Conservation (phyloP, 345 rosid genomes). For the Noccaea caerulescens region DNA sequence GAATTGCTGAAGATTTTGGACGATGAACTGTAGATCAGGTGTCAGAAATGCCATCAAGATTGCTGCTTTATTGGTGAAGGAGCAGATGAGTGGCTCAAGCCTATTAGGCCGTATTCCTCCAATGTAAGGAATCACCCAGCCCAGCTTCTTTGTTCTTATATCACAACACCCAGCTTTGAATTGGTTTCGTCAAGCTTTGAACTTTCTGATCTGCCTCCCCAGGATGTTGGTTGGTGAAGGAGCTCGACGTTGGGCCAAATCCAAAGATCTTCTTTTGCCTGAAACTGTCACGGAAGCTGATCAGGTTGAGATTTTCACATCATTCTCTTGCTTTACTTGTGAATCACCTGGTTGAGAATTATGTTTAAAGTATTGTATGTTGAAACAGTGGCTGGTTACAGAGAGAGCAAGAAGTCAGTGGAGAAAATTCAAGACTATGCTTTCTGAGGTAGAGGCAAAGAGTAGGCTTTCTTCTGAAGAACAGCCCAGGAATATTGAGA, state of each 20-base stretch:
- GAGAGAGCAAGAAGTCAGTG: conserved; percentile 79
- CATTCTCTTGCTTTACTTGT: conserved; percentile 15
- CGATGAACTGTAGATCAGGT: conserved; percentile 70
- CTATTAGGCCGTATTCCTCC: conserved; percentile 91
- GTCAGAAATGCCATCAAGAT: conserved; percentile 83
- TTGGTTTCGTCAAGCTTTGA: conserved; percentile 1
- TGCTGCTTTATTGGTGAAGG: conserved; percentile 78
- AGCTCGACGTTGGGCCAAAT: conserved; percentile 75
- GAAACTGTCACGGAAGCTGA: conserved; percentile 62
- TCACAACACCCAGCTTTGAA: background rate
- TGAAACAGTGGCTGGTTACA: conserved; percentile 83
- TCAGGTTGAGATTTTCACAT: conserved; percentile 52
- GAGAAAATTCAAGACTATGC: conserved; percentile 72
- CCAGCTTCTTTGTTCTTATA: conserved; percentile 10
- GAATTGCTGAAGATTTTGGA: conserved; percentile 30
- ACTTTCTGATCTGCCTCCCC: conserved; percentile 19
- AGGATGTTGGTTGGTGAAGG: conserved; percentile 99
- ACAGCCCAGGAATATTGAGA: conserved; percentile 31
- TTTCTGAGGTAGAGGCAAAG: conserved; percentile 55
- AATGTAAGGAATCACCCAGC: conserved; percentile 61
- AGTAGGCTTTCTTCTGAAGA: conserved; percentile 30
- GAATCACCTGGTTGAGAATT: background rate
- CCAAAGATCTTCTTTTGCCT: conserved; percentile 61
- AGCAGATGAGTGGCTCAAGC: conserved; percentile 67
- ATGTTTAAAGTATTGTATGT: background rate